A percentile compares a stretch with the other conserved stretches of the same genome.
Conservation (phyloP, 768 basidiomycete genomes). For the Boletus sensibilis region DNA sequence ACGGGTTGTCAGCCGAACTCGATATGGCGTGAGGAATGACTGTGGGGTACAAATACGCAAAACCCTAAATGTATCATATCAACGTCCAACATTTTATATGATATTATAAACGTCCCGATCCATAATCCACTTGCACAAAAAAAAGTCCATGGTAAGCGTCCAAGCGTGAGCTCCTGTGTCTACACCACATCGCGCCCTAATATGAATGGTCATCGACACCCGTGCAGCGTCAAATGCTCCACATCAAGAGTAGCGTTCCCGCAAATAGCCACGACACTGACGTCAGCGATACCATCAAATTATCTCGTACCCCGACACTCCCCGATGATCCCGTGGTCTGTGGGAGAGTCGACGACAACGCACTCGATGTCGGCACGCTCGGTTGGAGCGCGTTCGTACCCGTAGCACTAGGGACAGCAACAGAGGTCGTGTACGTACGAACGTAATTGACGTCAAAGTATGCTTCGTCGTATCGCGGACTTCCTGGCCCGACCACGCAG, state of each 20-base stretch:
- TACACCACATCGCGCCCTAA: not conserved
- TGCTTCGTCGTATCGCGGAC: constrained; percentile 54
- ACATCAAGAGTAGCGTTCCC: constrained; percentile 2
- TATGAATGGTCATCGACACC: not conserved
- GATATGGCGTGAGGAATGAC: too few species aligned
- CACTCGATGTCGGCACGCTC: not conserved
- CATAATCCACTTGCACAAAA: not conserved
- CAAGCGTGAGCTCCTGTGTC: too few species aligned
- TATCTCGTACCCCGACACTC: not conserved
- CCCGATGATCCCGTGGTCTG: not conserved
- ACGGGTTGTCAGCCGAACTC: too few species aligned
- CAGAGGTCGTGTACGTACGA: constrained; percentile 50
- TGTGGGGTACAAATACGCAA: not conserved
- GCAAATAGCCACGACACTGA: not conserved
- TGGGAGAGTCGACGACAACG: not conserved
- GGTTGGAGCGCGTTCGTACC: not conserved
- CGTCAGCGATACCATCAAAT: not conserved
- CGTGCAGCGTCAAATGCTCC: constrained; percentile 3
- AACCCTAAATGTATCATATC: too few species aligned
- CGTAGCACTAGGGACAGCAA: constrained; percentile 9
- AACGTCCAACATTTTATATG: too few species aligned
- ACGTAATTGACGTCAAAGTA: constrained; percentile 71
- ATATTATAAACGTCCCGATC: not conserved
- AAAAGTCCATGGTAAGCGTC: not conserved
- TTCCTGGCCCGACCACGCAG: constrained; percentile 54